phyloP scores from a whole-genome alignment of 2,329 filamentous ascomycete species.

The Blumeria graminis region DNA sequence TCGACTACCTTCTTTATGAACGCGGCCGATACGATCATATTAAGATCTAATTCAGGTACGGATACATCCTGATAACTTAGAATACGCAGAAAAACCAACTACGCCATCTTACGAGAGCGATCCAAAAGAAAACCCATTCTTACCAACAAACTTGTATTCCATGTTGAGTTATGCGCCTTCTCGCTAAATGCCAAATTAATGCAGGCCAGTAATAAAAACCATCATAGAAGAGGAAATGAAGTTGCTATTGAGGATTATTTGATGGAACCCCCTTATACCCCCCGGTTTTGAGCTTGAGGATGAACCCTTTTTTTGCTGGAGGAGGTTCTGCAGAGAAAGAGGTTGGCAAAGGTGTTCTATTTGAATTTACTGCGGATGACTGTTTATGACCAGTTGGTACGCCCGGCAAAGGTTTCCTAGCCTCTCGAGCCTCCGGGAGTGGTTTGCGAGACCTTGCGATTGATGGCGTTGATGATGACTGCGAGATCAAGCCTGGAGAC shows the following conservation, averaged over 20 bases:
- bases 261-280: neutral
- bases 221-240: neutral
- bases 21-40: no score
- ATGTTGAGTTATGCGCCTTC: conserved; percentile 6
- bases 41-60: no score
- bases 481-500: neutral
- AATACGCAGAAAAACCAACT: no score
- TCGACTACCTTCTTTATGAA: no score
- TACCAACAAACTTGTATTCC: neutral
- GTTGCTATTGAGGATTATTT: neutral
- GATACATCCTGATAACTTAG: no score
- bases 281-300: conserved; percentile 3
- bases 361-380: neutral
- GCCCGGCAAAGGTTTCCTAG: conserved; percentile 5
- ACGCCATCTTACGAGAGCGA: no score
- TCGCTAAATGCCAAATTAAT: conserved; percentile 11
- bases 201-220: neutral
- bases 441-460: conserved; percentile 6
- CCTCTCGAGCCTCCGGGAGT: conserved; percentile 5
- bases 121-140: neutral
- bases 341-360: conserved; percentile 5
- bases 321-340: neutral
- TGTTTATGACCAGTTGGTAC: neutral
- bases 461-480: neutral
- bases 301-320: conserved; percentile 1